Conservation (phyloP, 2,329 filamentous ascomycete genomes). For the Microcyclospora pomicola region DNA sequence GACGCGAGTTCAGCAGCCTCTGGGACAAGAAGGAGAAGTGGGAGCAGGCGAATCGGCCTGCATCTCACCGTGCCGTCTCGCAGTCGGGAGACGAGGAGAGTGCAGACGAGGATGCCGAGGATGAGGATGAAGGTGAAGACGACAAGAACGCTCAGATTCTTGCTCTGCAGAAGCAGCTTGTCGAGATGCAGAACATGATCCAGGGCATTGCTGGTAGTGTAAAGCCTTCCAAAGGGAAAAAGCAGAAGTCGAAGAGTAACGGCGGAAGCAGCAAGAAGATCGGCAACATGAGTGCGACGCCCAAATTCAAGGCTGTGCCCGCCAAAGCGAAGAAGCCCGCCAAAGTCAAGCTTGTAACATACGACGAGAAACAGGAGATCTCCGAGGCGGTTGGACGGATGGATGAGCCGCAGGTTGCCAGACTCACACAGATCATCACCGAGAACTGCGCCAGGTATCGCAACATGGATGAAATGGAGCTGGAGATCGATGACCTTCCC, state of each 20-base stretch:
- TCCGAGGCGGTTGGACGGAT: constrained; percentile 46
- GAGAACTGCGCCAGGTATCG: constrained; percentile 60
- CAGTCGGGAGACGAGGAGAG: constrained; percentile 55
- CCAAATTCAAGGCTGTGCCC: constrained; percentile 25
- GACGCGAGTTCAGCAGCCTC: constrained; percentile 59
- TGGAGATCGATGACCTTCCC: constrained; percentile 49
- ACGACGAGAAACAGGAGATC: constrained; percentile 81
- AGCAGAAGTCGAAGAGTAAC: constrained; percentile 11
- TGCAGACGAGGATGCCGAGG: constrained; percentile 50
- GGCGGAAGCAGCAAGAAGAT: constrained; percentile 4
- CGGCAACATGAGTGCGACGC: constrained; percentile 3
- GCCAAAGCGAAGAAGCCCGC: constrained; percentile 37
- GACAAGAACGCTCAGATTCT: constrained; percentile 42
- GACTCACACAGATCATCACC: constrained; percentile 81
- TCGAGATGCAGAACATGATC: constrained; percentile 38
- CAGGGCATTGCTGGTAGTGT: constrained; percentile 19
- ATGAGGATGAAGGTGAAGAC: constrained; percentile 38
- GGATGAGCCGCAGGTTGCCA: constrained; percentile 60
- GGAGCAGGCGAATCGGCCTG: constrained; percentile 59
- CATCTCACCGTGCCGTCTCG: constrained; percentile 51
- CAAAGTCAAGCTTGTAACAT: constrained; percentile 54
- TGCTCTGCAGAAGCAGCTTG: constrained; percentile 55
- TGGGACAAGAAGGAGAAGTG: constrained; percentile 71
- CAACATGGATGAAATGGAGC: constrained; percentile 46
- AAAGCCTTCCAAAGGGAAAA: constrained; percentile 28